Base-by-base conservation (phyloP, 2,329 filamentous ascomycete genomes). In the Fusarium tanahbumbuense region DNA sequence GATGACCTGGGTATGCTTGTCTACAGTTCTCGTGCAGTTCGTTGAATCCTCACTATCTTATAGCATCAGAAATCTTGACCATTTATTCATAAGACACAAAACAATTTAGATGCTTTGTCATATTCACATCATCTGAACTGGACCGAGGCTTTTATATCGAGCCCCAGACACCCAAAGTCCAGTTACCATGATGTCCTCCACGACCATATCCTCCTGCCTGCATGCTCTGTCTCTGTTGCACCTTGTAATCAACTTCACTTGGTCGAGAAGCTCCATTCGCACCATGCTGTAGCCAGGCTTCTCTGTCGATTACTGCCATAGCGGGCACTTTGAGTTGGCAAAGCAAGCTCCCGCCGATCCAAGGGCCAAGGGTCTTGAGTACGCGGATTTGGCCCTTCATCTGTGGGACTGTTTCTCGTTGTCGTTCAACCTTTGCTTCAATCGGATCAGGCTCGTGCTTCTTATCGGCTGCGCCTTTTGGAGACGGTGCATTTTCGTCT, bases 271-370 rank as follows among this genome's bases (percentile, higher is more conserved):
- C 90, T 5, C 91, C 91, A 20, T 82, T 81, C 23, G 87, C 80
- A 3, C 92, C 92, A 68, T 93, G 86, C 71, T 89, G 88, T 47
- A 90, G 77, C 85, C 92, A 95, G 34, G 88, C 82, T 9, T 95
- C 92, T 27, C 90, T 84, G 67, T 94, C 92, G 22, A 94, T 83
- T 30, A 90, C 87, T 4, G 91, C 90, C 55, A 93, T 85, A 3
- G 91, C 89, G 37, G 88, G 87, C 6, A 93, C 84, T 60, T 90
- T 91, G 62, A 94, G 82, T 70, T 91, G 88, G 5, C 90, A 87
- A 20, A 92, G 81, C 56, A 95, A 76, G 76, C 91, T 93, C 5
- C 89, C 92, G 13, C 92, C 92, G 22, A 87, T 86, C 92, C 92
- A 95, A 3, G 92, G 83, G 0, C 92, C 92, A 2, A 94, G 80